phyloP scores from a whole-genome alignment of 306 rosid genomes.

The Sicyos baderoa region DNA sequence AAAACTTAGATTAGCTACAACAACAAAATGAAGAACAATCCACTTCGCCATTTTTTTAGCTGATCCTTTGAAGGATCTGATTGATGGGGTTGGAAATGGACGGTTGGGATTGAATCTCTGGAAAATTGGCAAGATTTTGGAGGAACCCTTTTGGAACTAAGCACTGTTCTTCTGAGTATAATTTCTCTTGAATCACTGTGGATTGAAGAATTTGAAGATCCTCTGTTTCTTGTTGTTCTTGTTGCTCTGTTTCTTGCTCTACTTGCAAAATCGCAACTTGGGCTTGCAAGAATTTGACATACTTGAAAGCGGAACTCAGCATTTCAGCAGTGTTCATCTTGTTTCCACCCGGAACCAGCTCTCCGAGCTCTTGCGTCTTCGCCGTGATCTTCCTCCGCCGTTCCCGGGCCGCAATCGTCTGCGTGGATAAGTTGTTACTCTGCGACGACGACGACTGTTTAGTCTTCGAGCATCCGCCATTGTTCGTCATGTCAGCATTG shows the following conservation, averaged over 20 bases:
- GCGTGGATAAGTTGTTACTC: slow-evolving; percentile 29
- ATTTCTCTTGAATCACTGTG: slow-evolving; percentile 55
- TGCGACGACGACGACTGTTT: background rate
- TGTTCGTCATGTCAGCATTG: background rate
- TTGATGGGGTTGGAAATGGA: slow-evolving; percentile 31
- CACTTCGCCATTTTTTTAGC: slow-evolving; percentile 5
- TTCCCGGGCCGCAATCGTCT: slow-evolving; percentile 67
- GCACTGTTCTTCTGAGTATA: slow-evolving; percentile 57
- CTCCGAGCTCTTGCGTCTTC: slow-evolving; percentile 70
- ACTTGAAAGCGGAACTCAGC: slow-evolving; percentile 61
- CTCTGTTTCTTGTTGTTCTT: slow-evolving; percentile 3
- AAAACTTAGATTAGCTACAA: background rate
- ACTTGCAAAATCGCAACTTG: slow-evolving; percentile 53
- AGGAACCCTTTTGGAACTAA: slow-evolving; percentile 42
- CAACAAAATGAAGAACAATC: slow-evolving; percentile 1
- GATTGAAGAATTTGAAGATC: slow-evolving; percentile 37
- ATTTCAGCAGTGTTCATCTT: slow-evolving; percentile 92
- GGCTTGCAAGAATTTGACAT: slow-evolving; percentile 64
- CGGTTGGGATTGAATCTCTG: slow-evolving; percentile 29
- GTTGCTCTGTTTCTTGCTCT: slow-evolving; percentile 20
- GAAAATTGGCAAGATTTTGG: slow-evolving; percentile 27
- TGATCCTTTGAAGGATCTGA: slow-evolving; percentile 14
- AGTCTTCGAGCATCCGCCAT: background rate
- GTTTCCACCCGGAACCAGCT: slow-evolving; percentile 57
- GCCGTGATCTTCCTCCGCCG: slow-evolving; percentile 72